Evolutionary conservation across 257 asterid species (phyloP).

Genomic region (Lavandula angustifolia): DNA sequence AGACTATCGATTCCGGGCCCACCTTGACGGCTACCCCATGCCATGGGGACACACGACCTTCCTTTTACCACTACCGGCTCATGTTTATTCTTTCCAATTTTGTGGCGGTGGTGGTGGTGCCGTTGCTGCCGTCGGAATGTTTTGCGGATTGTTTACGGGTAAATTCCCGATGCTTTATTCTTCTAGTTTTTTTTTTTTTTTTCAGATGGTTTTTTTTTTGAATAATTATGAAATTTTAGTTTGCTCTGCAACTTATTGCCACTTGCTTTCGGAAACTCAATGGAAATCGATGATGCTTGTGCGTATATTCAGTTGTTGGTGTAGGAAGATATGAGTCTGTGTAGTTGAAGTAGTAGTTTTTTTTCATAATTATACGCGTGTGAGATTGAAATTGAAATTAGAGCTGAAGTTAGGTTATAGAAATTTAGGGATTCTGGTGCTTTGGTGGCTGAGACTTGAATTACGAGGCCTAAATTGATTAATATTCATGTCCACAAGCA

Average conservation of each 20-base stretch:
- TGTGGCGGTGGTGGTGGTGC: neutral
- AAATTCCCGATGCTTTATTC: neutral
- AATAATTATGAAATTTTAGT: neutral
- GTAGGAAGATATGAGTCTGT: neutral
- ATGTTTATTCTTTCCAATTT: neutral
- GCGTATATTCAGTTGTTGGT: conserved; percentile 6
- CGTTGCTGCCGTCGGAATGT: neutral
- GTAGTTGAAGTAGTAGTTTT: conserved; percentile 18
- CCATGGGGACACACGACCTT: too few relatives aligned
- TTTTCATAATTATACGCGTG: conserved; percentile 6
- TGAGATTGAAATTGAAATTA: conserved; percentile 7
- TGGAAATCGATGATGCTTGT: conserved; percentile 18
- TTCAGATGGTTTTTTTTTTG: conserved; percentile 5
- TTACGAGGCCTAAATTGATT: conserved; percentile 4
- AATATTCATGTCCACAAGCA: conserved; percentile 1
- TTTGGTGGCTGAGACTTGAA: conserved; percentile 13
- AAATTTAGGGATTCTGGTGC: neutral
- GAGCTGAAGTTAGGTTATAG: neutral
- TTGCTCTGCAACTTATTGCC: neutral
- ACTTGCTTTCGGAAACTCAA: conserved; percentile 6
- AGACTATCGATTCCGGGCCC: too few relatives aligned
- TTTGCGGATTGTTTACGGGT: conserved; percentile 13
- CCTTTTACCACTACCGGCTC: neutral
- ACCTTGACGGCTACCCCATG: too few relatives aligned
- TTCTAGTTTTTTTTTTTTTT: neutral